Conservation (phyloP, 208 protist genomes). For the Kentomonas sorsogonicus region DNA sequence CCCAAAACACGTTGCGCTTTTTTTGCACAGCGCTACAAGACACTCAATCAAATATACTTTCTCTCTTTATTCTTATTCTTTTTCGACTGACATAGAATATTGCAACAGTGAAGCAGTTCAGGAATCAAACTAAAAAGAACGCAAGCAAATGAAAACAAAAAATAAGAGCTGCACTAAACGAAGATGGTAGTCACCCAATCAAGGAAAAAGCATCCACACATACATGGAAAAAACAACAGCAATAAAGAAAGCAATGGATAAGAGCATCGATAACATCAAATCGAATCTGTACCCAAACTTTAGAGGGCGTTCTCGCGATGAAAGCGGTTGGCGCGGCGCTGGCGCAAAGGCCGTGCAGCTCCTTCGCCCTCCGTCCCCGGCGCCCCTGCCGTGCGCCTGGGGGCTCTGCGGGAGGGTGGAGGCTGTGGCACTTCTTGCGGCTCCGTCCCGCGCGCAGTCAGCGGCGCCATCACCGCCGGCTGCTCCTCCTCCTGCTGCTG, state of each 20-base stretch:
- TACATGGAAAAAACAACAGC: constrained; percentile 1
- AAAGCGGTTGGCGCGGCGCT: constrained; percentile 30
- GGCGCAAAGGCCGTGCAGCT: constrained; percentile 12
- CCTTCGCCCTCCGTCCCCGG: constrained; percentile 1
- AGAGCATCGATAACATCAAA: constrained; percentile 6
- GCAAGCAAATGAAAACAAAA: background rate
- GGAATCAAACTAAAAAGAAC: background rate
- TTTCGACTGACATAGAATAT: background rate
- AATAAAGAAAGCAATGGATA: constrained; percentile 5
- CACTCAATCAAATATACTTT: too few species aligned
- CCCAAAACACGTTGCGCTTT: too few species aligned
- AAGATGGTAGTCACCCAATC: background rate
- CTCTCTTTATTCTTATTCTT: too few species aligned
- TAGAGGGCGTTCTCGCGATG: constrained; percentile 22
- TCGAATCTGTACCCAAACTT: background rate
- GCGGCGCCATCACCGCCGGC: constrained; percentile 8
- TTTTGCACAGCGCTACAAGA: too few species aligned
- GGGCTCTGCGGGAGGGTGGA: background rate
- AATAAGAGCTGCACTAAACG: constrained; percentile 10
- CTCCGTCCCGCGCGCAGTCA: constrained; percentile 10
- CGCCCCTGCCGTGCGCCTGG: background rate
- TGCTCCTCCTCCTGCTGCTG: constrained; percentile 7
- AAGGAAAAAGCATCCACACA: background rate
- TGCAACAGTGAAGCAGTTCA: background rate
- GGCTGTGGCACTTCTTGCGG: background rate